phyloP scores from a whole-genome alignment of 306 rosid species.

The Pachyrhizus erosus region DNA sequence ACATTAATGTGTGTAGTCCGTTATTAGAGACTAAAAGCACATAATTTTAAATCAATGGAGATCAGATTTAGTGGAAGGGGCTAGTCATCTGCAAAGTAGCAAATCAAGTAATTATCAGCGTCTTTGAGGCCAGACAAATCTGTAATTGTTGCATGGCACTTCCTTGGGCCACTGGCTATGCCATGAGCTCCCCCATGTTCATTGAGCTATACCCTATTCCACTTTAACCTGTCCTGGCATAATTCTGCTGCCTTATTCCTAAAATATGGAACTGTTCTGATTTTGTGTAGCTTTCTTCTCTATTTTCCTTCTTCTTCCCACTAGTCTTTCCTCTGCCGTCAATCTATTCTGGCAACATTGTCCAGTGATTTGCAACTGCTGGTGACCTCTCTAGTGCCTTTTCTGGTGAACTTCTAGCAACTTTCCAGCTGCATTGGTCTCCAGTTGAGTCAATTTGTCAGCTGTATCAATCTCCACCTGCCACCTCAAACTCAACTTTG shows the following conservation, averaged over 20 bases:
- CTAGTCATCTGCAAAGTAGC: neutral
- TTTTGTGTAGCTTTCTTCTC: neutral
- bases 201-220: neutral
- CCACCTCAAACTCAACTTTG: neutral
- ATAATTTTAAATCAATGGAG: neutral
- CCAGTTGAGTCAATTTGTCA: neutral
- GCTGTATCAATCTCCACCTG: neutral
- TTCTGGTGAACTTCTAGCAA: neutral
- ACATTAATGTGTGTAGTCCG: neutral
- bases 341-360: neutral
- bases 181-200: neutral
- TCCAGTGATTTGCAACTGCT: neutral
- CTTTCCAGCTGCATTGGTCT: neutral
- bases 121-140: conserved; percentile 3
- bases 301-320: neutral
- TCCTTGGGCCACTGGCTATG: conserved; percentile 12
- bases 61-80: neutral
- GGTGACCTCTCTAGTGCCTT: neutral
- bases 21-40: neutral
- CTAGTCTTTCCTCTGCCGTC: neutral
- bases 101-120: neutral
- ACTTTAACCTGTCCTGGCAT: neutral
- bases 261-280: neutral
- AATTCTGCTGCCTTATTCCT: neutral
- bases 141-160: neutral